Evolutionary conservation across 768 basidiomycete species (phyloP), one percentile per base, ranked within the genome.

Genomic region (Mycena amicta): DNA sequence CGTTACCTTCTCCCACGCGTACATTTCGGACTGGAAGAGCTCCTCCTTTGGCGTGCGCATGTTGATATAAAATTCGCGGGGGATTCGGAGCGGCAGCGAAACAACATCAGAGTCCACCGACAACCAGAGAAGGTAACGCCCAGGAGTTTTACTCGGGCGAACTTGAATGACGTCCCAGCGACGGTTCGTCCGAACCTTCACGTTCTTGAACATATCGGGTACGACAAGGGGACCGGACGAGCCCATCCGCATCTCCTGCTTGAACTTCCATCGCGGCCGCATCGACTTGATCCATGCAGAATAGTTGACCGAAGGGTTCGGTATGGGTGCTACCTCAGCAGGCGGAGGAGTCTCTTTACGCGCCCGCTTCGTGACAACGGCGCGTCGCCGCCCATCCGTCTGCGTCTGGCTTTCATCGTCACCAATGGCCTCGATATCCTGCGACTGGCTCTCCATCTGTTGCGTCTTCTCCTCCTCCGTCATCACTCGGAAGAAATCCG

Each of bases 131-230:
- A 85, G 82, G 72, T 89, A 98, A 22, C 93, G 88, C 12, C 97
- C 96, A 12, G 87, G 80, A 40, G 81, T 83, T 60, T 82, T 82
- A 56, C 86, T 92, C 0, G 86, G 83, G 28, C 92, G 86, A 60
- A 99, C 87, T 67, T 98, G 97, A 3, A 98, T 77, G 52, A 99
- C 81, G 66, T 98, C 96, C 97, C 97, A 98, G 50, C 85, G 82
- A 50, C 86, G 80, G 52, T 82, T 85, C 12, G 85, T 78, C 52
- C 82, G 81, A 49, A 84, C 76, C 40, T 81, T 81, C 47, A 79
- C 77, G 56, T 80, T 79, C 61, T 80, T 83, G 72, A 96, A 92
- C 83, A 96, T 91, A 1, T 86, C 78, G 5, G 93, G 89, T 45
- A 88, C 76, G 59, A 79, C 65, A 43, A 77, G 66, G 13, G 81